Evolutionary conservation across 768 basidiomycete species (phyloP).

Genomic region (Leucosporidium scottii): DNA sequence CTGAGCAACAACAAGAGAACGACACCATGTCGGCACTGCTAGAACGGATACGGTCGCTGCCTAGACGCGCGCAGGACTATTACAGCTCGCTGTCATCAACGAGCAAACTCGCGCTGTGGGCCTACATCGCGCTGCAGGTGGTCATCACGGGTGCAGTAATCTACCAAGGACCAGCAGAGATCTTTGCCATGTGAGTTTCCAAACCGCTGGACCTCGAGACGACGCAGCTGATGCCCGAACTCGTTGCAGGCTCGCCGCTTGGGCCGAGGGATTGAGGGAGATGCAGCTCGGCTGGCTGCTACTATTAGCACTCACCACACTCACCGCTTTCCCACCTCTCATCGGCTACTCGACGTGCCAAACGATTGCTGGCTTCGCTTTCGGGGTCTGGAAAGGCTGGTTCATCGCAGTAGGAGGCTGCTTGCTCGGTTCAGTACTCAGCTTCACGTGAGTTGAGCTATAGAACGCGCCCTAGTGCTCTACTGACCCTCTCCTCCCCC

Average conservation of each 20-base stretch:
- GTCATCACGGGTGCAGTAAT: background rate
- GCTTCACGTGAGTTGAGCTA: slow-evolving; percentile 29
- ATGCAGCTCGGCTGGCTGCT: slow-evolving; percentile 14
- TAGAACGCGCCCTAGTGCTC: slow-evolving; percentile 47
- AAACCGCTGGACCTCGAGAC: too few relatives aligned
- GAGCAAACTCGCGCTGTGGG: slow-evolving; percentile 1
- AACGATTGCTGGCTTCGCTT: slow-evolving; percentile 72
- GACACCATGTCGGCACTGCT: too few relatives aligned
- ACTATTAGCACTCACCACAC: slow-evolving; percentile 6
- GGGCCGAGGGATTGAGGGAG: slow-evolving; percentile 15
- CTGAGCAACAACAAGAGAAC: too few relatives aligned
- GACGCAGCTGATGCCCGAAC: background rate
- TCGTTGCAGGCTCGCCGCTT: slow-evolving; percentile 8
- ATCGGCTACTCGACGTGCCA: slow-evolving; percentile 61
- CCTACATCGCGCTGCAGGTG: slow-evolving; percentile 12
- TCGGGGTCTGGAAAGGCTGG: slow-evolving; percentile 65
- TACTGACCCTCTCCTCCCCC: slow-evolving; percentile 44
- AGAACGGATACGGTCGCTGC: too few relatives aligned
- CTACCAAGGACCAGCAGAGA: slow-evolving; percentile 4
- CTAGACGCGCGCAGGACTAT: too few relatives aligned
- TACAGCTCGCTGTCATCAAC: too few relatives aligned
- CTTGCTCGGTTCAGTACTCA: slow-evolving; percentile 47
- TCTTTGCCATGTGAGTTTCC: slow-evolving; percentile 19
- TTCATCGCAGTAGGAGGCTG: slow-evolving; percentile 57
- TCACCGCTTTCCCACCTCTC: slow-evolving; percentile 50